phyloP scores from a whole-genome alignment of 2,329 filamentous ascomycete genomes.

The Colletotrichum navitas region DNA sequence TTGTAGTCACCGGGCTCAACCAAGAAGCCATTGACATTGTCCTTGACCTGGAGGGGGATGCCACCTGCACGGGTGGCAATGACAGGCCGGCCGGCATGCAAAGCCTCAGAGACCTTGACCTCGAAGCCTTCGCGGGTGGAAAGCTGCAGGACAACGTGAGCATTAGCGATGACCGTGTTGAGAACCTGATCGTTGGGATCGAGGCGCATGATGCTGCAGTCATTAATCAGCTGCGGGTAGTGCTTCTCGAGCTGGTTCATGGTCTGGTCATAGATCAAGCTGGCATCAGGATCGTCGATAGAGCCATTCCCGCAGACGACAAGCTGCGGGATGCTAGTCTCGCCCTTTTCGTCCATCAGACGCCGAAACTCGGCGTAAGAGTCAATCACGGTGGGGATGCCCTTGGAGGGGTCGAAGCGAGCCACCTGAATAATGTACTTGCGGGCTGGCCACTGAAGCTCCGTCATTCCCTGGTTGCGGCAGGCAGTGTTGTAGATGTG shows the following conservation, averaged over 20 bases:
- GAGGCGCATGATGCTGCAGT: conserved; percentile 82
- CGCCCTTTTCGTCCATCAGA: conserved; percentile 65
- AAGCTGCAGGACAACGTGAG: conserved; percentile 81
- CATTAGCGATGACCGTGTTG: conserved; percentile 79
- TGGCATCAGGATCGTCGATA: conserved; percentile 84
- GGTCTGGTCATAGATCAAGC: conserved; percentile 78
- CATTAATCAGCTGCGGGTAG: conserved; percentile 71
- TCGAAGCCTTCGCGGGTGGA: conserved; percentile 88
- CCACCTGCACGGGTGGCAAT: conserved; percentile 83
- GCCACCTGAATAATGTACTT: conserved; percentile 85
- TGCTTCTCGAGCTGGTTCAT: conserved; percentile 74
- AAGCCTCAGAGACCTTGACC: conserved; percentile 86
- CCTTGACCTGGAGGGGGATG: conserved; percentile 82
- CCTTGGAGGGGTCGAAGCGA: conserved; percentile 86
- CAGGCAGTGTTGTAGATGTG: conserved; percentile 78
- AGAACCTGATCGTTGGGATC: conserved; percentile 84
- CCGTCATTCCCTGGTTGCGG: conserved; percentile 70
- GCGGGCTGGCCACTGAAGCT: conserved; percentile 68
- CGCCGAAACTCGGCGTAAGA: conserved; percentile 80
- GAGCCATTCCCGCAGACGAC: conserved; percentile 84
- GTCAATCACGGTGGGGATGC: conserved; percentile 81
- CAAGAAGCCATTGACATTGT: conserved; percentile 79
- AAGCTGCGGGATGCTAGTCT: conserved; percentile 74
- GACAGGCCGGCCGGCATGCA: conserved; percentile 83
- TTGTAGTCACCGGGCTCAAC: conserved; percentile 78